Conservation (phyloP, 805 yeast genomes). For the Metschnikowia noctiluminum region DNA sequence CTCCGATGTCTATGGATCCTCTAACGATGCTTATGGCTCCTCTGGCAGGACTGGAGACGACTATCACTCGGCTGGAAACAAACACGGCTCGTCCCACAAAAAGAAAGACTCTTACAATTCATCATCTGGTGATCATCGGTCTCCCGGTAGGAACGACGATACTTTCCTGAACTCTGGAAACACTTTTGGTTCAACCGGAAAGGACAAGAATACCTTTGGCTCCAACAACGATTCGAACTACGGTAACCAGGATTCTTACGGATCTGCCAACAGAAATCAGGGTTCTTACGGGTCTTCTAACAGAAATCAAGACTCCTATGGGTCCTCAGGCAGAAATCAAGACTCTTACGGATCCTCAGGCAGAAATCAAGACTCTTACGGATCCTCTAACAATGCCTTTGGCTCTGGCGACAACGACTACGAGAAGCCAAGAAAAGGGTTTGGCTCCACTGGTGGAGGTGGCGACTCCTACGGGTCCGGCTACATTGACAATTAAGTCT, state of each 20-base stretch:
- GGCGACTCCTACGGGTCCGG: conserved; percentile 18
- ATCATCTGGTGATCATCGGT: neutral
- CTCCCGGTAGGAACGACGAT: neutral
- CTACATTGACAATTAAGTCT: neutral
- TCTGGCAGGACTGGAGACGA: conserved; percentile 15
- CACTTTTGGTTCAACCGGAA: neutral
- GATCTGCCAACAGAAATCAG: conserved; percentile 14
- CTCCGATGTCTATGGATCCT: neutral
- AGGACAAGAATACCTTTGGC: conserved; percentile 17
- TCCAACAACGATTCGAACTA: neutral
- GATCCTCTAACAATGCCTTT: conserved; percentile 20
- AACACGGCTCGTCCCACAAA: neutral
- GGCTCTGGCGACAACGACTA: conserved; percentile 17
- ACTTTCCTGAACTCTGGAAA: neutral
- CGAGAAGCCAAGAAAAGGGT: conserved; percentile 11
- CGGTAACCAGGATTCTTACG: neutral
- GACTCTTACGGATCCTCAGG: conserved; percentile 15
- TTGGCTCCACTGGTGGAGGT: conserved; percentile 19
- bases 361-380: conserved; percentile 20
- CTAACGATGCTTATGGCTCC: conserved; percentile 18
- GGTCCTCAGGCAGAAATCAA: conserved; percentile 11
- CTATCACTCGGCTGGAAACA: neutral
- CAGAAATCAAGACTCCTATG: neutral
- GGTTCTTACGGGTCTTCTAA: neutral
- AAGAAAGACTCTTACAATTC: neutral